Percentiles rank a stretch among this genome's conserved stretches.
Evolutionary conservation across 495 filamentous ascomycete genomes (phyloP).

Genomic region (Neurospora hispaniola): DNA sequence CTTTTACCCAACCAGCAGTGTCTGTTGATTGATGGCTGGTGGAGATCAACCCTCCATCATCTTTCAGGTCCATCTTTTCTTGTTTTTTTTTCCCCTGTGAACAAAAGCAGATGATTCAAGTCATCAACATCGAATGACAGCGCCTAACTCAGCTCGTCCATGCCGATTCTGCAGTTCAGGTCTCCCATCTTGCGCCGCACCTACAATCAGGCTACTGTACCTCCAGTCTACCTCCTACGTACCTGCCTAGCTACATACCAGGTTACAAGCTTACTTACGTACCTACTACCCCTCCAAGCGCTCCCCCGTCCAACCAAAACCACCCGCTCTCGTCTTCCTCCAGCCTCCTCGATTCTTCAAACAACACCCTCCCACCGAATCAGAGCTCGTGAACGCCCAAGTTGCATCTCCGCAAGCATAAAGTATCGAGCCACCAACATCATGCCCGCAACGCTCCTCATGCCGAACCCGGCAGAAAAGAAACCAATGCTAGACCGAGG

Average conservation of each 20-base stretch:
- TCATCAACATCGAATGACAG: background rate
- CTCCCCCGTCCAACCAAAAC: background rate
- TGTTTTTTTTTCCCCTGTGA: background rate
- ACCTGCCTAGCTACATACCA: background rate
- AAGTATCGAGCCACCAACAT: background rate
- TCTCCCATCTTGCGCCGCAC: background rate
- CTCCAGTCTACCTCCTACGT: background rate
- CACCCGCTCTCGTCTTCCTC: background rate
- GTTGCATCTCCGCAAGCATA: background rate
- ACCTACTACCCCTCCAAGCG: background rate
- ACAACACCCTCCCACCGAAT: background rate
- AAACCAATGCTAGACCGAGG: background rate
- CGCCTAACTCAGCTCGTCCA: background rate
- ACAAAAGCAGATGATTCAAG: background rate
- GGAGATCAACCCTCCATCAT: background rate
- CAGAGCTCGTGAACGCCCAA: background rate
- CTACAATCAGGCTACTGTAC: background rate
- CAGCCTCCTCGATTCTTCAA: background rate
- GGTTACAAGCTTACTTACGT: too few species aligned
- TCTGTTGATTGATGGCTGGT: background rate
- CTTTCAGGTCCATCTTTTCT: background rate
- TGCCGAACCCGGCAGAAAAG: background rate
- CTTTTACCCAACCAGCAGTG: background rate
- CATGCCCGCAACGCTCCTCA: background rate
- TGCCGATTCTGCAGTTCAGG: background rate